Percentiles rank a stretch among this genome's conserved stretches.
phyloP scores from a whole-genome alignment of 768 basidiomycete genomes.

The Termitomyces sp. region DNA sequence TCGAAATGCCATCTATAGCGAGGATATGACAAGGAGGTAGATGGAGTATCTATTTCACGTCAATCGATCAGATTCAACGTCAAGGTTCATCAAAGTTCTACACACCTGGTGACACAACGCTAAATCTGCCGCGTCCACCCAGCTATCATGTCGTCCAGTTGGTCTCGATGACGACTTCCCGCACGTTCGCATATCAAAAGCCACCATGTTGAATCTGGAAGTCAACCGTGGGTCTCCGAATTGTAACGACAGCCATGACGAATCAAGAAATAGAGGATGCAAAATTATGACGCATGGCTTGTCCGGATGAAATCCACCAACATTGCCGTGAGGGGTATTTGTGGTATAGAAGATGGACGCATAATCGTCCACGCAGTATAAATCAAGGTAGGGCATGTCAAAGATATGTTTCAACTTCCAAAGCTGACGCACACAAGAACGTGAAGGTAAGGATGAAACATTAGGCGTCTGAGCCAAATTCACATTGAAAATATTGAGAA shows the following conservation, averaged over 20 bases:
- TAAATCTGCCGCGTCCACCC: conserved; percentile 76
- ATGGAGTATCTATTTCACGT: conserved; percentile 40
- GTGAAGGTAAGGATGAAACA: conserved; percentile 6
- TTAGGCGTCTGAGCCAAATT: not conserved
- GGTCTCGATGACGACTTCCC: conserved; percentile 53
- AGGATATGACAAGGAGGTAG: conserved; percentile 69
- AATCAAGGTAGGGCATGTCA: conserved; percentile 64
- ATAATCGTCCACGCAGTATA: conserved; percentile 58
- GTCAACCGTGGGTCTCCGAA: conserved; percentile 61
- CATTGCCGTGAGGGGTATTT: conserved; percentile 52
- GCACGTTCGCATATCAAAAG: conserved; percentile 63
- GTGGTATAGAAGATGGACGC: conserved; percentile 70
- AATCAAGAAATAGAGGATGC: conserved; percentile 64
- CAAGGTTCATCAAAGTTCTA: conserved; percentile 1
- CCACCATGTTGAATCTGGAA: conserved; percentile 60
- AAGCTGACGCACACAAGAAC: not conserved
- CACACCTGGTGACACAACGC: conserved; percentile 59
- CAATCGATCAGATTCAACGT: not conserved
- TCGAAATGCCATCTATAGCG: conserved; percentile 56
- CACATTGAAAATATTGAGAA: conserved; percentile 1
- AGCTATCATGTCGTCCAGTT: conserved; percentile 58
- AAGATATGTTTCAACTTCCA: not conserved
- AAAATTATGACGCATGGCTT: conserved; percentile 66
- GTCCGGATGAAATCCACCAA: conserved; percentile 58
- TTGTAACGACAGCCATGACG: conserved; percentile 61